These are phyloP conservation scores for Colletotrichum sp. DNA, from an alignment of 2,329 filamentous ascomycete species.

Conservation along the genomic window DNA sequence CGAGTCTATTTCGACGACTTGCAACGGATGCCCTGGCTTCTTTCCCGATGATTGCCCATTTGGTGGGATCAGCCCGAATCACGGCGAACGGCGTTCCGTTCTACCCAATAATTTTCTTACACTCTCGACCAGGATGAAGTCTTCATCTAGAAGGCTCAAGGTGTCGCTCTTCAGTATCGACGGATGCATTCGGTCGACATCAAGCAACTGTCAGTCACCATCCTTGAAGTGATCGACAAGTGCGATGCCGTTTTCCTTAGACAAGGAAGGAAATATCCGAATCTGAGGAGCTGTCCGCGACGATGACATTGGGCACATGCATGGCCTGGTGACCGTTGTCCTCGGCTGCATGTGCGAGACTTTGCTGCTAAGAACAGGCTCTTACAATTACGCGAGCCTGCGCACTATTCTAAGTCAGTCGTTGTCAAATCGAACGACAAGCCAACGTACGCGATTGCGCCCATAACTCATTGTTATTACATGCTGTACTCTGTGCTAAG, in stretches of 20 bases:
- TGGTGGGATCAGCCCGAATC: neutral
- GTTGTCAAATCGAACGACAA: neutral
- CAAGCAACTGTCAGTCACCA: neutral
- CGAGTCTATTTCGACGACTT: constrained; percentile 23
- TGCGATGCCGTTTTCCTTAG: neutral
- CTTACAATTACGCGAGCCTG: neutral
- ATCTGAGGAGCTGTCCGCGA: neutral
- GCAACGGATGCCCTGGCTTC: constrained; percentile 2
- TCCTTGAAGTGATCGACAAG: neutral
- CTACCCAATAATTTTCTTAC: neutral
- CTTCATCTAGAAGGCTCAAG: neutral
- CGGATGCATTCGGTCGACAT: neutral
- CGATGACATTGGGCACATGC: neutral
- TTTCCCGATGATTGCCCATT: neutral
- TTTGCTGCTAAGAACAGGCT: neutral
- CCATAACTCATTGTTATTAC: neutral
- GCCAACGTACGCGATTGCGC: neutral
- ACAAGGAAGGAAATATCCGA: neutral
- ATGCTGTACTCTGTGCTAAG: neutral
- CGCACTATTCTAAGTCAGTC: neutral
- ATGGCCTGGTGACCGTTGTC: neutral
- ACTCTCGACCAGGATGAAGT: neutral
- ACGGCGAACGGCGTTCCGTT: neutral
- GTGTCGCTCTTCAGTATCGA: neutral
- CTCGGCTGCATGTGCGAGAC: neutral